A percentile compares a stretch with the other conserved stretches of the same genome.
Evolutionary conservation across 1,139 yeast genomes (phyloP).

Genomic region (Casaregolazyma lundiana): DNA sequence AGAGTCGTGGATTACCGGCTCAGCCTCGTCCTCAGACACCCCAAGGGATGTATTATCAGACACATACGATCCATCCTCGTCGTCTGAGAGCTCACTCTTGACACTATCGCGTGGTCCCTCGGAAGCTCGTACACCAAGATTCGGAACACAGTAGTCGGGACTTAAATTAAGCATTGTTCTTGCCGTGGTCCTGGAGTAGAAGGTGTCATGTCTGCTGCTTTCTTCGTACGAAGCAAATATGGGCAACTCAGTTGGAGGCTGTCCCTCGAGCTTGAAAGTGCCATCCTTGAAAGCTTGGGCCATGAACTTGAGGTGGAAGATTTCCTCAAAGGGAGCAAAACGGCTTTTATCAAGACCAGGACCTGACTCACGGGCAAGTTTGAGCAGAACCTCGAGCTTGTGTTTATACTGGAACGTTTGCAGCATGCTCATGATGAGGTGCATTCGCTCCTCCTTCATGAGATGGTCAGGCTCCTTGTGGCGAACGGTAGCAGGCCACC

Average conservation of each 20-base stretch:
- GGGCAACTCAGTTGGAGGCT: not conserved
- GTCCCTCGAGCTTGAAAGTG: not conserved
- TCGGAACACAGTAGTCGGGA: not conserved
- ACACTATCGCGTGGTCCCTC: too few species aligned
- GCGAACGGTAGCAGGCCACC: conserved; percentile 65
- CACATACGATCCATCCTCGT: too few species aligned
- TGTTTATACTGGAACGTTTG: conserved; percentile 1
- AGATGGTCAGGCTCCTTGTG: conserved; percentile 76
- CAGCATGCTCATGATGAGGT: conserved; percentile 44
- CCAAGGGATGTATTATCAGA: too few species aligned
- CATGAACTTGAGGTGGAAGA: not conserved
- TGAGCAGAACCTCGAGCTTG: not conserved
- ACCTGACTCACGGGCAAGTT: not conserved
- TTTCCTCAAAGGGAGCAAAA: not conserved
- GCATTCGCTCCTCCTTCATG: conserved; percentile 51
- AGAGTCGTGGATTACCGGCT: too few species aligned
- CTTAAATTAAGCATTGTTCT: not conserved
- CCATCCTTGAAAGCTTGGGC: not conserved
- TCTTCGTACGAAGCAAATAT: not conserved
- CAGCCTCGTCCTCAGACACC: too few species aligned
- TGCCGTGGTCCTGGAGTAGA: not conserved
- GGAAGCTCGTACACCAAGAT: too few species aligned
- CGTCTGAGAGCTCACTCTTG: too few species aligned
- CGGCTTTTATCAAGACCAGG: not conserved
- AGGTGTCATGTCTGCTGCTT: not conserved